Percentiles rank a stretch among this genome's conserved stretches.
Evolutionary conservation across 129 eudicot species (phyloP).

Genomic region (Kitagawia praeruptora): DNA sequence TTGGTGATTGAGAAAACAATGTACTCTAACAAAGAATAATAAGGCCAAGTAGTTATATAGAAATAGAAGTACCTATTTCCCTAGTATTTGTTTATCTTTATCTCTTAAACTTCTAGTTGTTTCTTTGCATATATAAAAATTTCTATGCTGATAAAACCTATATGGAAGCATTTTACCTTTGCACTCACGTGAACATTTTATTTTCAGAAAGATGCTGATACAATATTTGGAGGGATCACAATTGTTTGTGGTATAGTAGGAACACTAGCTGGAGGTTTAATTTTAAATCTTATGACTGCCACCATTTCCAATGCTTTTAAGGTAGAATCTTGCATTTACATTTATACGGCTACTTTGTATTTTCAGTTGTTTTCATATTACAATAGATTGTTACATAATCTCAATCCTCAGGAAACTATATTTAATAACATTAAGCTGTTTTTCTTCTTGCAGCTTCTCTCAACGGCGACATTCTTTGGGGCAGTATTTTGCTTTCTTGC

Average conservation of each 20-base stretch:
- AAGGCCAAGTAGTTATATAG: not conserved
- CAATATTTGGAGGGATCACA: conserved; percentile 84
- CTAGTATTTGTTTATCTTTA: not conserved
- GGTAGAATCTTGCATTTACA: conserved; percentile 29
- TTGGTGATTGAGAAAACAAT: not conserved
- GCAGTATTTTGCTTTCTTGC: conserved; percentile 79
- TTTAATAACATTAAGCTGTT: not conserved
- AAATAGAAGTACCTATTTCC: not conserved
- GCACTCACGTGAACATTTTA: not conserved
- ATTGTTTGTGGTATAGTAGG: conserved; percentile 77
- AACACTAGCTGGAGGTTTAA: conserved; percentile 66
- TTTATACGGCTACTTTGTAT: not conserved
- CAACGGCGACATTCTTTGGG: conserved; percentile 62
- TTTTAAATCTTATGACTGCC: conserved; percentile 59
- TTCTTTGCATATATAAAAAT: not conserved
- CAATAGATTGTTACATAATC: not conserved
- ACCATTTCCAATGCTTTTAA: conserved; percentile 90
- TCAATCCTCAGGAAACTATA: no score
- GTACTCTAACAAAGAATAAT: not conserved
- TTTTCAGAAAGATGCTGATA: conserved; percentile 72
- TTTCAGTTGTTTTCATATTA: not conserved
- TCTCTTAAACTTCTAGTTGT: not conserved
- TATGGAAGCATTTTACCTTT: not conserved
- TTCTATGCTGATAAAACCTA: not conserved
- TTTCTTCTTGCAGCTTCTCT: conserved; percentile 55